Percentiles rank a stretch among this genome's conserved stretches.
Evolutionary conservation across 2,329 filamentous ascomycete genomes (phyloP).

Genomic region (Xylariaceae sp.): DNA sequence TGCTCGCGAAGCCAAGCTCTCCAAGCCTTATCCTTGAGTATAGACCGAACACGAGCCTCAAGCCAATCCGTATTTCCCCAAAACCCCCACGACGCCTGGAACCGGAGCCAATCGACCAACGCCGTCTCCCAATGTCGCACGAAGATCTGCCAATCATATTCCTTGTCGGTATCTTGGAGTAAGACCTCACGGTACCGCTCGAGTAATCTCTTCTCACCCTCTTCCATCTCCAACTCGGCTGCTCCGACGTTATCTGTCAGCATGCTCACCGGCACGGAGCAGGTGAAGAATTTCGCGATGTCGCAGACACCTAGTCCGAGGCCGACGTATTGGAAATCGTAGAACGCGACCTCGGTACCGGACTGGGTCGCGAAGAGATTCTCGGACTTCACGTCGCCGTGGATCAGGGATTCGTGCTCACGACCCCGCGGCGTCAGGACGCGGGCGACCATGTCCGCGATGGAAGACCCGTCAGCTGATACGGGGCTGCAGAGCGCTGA

Average conservation of each 20-base stretch:
- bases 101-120: conserved; percentile 61
- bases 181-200: conserved; percentile 43
- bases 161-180: conserved; percentile 25
- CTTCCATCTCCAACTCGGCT: conserved; percentile 7
- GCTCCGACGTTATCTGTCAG: conserved; percentile 33
- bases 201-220: conserved; percentile 47
- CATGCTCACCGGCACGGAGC: conserved; percentile 54
- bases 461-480: conserved; percentile 29
- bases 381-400: conserved; percentile 65
- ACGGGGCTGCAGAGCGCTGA: conserved; percentile 40
- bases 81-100: conserved; percentile 57
- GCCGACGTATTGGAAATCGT: conserved; percentile 65
- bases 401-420: conserved; percentile 52
- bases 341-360: conserved; percentile 54
- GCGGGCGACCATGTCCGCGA: conserved; percentile 49
- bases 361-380: conserved; percentile 55
- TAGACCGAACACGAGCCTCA: conserved; percentile 47
- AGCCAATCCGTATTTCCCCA: conserved; percentile 58
- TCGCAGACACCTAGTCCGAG: conserved; percentile 61
- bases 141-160: conserved; percentile 52
- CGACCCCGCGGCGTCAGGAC: conserved; percentile 43
- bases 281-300: conserved; percentile 62
- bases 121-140: conserved; percentile 60
- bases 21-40: conserved; percentile 43
- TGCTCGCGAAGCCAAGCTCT: conserved; percentile 37